Base-by-base conservation (phyloP, 2,329 filamentous ascomycete species). In the Neofusicoccum sp. region DNA sequence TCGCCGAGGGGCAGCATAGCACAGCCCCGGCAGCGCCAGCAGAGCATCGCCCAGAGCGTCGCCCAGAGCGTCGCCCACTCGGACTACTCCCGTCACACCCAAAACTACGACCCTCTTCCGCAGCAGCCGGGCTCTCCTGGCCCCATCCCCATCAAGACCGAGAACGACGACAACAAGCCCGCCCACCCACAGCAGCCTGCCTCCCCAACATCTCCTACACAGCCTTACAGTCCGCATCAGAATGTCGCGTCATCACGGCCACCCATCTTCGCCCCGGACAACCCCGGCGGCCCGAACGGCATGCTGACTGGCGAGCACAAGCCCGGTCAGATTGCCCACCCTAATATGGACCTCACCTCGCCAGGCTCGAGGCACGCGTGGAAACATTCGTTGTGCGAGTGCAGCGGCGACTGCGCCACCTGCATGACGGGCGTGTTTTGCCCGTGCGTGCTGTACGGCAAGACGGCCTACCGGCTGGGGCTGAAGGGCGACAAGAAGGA, bases 371-470 rank as follows among this genome's bases (percentile, higher is more conserved):
- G 59, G 30, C 67, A 66, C 12, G 51, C 65, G 16, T 77, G 75
- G 74, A 68, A 67, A 16, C 66, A 71, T 48, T 65, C 67, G 1
- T 66, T 76, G 2, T 75, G 71, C 61, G 63, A 69, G 16, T 75
- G 73, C 64, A 67, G 67, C 12, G 71, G 67, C 0, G 73, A 79
- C 66, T 49, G 68, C 0, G 65, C 66, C 0, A 76, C 74, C 6
- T 76, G 76, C 54, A 63, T 75, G 7, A 71, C 73, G 3, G 77
- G 76, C 1, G 66, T 75, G 5, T 78, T 75, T 63, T 72, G 75
- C 56, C 78, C 79, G 8, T 81, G 78, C 65, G 68, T 76, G 3
- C 61, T 80, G 6, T 77, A 78, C 63, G 75, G 76, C 4, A 75
- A 75, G 49, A 79, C 76, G 2, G 68, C 77, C 12, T 76, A 79